A percentile compares a stretch with the other conserved stretches of the same genome.
Conservation (phyloP, 2,329 filamentous ascomycete genomes). For the Lasiodiplodia citricola region DNA sequence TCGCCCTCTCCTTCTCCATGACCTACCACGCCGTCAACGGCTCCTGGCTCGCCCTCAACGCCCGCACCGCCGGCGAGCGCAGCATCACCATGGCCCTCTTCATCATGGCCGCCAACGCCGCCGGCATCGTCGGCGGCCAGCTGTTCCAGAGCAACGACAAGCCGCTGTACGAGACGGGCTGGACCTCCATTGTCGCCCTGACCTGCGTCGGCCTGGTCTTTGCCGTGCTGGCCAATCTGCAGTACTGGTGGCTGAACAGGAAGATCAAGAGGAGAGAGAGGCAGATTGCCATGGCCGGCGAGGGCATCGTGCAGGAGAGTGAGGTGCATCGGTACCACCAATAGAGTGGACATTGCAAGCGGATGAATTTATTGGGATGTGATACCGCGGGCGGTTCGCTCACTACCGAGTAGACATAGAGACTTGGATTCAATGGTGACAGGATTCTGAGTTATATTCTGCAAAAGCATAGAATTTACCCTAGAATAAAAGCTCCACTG, state of each 20-base stretch:
- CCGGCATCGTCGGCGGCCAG: constrained; percentile 32
- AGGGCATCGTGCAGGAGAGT: neutral
- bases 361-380: too few relatives aligned
- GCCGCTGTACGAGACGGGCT: constrained; percentile 29
- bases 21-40: constrained; percentile 30
- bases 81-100: constrained; percentile 32
- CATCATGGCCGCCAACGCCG: constrained; percentile 32
- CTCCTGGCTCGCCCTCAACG: constrained; percentile 33
- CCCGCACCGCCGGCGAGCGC: constrained; percentile 30
- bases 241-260: constrained; percentile 30
- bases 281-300: neutral
- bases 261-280: constrained; percentile 13
- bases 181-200: constrained; percentile 29
- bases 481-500: too few relatives aligned
- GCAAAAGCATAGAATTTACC: too few relatives aligned
- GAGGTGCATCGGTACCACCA: constrained; percentile 1
- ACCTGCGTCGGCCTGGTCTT: constrained; percentile 24
- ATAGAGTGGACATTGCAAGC: neutral
- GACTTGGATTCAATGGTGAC: too few relatives aligned
- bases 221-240: constrained; percentile 27
- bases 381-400: too few relatives aligned
- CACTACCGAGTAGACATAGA: too few relatives aligned
- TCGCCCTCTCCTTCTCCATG: constrained; percentile 23
- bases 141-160: constrained; percentile 30
- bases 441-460: too few relatives aligned